These are phyloP conservation scores for Venturia pyrina DNA, from an alignment of 2,329 filamentous ascomycete species.

Conservation along the genomic window DNA sequence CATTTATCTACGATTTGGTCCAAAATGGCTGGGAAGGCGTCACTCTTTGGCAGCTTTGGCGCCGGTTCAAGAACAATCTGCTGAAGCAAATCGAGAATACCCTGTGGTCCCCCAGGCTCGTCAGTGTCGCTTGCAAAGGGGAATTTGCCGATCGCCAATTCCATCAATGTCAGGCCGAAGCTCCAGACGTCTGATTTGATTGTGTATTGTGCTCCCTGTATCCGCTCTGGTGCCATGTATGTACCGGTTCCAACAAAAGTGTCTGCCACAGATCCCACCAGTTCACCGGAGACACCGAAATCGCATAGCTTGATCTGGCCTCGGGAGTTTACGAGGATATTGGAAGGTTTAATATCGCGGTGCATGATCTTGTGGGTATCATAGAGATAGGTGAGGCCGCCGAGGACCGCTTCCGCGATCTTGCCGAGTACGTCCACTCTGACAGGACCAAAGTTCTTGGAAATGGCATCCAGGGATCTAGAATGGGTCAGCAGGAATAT, in stretches of 20 bases:
- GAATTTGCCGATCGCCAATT: constrained; percentile 93
- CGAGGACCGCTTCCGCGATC: constrained; percentile 90
- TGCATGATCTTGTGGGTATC: constrained; percentile 97
- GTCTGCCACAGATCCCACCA: constrained; percentile 95
- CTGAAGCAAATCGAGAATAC: constrained; percentile 89
- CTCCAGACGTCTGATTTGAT: constrained; percentile 99
- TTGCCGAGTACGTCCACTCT: constrained; percentile 95
- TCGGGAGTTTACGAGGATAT: constrained; percentile 89
- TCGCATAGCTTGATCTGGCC: constrained; percentile 96
- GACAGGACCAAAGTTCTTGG: constrained; percentile 87
- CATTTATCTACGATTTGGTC: constrained; percentile 98
- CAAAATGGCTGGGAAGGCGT: constrained; percentile 88
- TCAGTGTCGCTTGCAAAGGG: constrained; percentile 78
- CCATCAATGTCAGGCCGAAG: constrained; percentile 91
- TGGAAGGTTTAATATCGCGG: constrained; percentile 96
- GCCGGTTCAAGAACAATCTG: constrained; percentile 96
- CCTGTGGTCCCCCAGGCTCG: constrained; percentile 65
- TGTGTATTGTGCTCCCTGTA: constrained; percentile 92
- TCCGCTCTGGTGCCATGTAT: constrained; percentile 98
- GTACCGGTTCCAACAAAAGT: constrained; percentile 98
- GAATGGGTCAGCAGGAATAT: constrained; percentile 14
- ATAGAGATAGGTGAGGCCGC: constrained; percentile 90
- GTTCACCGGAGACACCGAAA: constrained; percentile 95
- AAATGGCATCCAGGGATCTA: constrained; percentile 86
- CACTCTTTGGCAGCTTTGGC: constrained; percentile 87